Evolutionary conservation across 139 green algal species (phyloP), one percentile per base, ranked within the genome.

Genomic region (Edaphochlamys debaryana): DNA sequence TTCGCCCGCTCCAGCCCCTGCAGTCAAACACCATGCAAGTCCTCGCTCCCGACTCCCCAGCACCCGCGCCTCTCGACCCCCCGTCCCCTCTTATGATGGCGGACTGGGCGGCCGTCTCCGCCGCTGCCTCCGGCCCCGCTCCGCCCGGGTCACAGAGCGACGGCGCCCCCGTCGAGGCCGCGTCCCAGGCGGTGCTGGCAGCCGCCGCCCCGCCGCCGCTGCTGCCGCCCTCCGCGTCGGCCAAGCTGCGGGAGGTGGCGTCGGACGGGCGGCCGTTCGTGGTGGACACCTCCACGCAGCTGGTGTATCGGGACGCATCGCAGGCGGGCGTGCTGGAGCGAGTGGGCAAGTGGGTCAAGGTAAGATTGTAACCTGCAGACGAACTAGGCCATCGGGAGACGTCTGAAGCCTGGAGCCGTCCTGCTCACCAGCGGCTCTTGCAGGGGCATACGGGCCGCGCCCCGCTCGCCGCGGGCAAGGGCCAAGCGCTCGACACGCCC

Each of bases 281-380:
- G 34, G 42, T 89, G 60, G 85, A 89, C 67, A 67, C 50, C 32
- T 54, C 34, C 5, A 71, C 32, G 29, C 45, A 56, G 40, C 45
- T 69, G 40, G 73, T 89, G 64, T 89, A 81, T 72, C 80, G 80
- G 25, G 79, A 87, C 56, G 62, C 56, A 27, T 60, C 63, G 27
- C 38, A 67, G 54, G 66, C 56, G 62, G 64, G 50, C 19, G 66
- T 72, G 34, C 79, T 83, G n/a, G 85, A 89, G 79, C 79, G 62
- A 0, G 85, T 88, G 58, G 84, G 84, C 27, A 81, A 75, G 68
- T 88, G 84, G 84, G 84, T 82, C 34, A 41, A 82, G 72, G 76
- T 82, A 34, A 22, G 70, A 45, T 15, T 6, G 22, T n/a, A n/a
- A n/a, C n/a, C n/a, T n/a, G n/a, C n/a, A n/a, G n/a, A n/a, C n/a